Conservation (phyloP, 1,284 basidiomycete genomes). For the Bondarzewia mesenterica region DNA sequence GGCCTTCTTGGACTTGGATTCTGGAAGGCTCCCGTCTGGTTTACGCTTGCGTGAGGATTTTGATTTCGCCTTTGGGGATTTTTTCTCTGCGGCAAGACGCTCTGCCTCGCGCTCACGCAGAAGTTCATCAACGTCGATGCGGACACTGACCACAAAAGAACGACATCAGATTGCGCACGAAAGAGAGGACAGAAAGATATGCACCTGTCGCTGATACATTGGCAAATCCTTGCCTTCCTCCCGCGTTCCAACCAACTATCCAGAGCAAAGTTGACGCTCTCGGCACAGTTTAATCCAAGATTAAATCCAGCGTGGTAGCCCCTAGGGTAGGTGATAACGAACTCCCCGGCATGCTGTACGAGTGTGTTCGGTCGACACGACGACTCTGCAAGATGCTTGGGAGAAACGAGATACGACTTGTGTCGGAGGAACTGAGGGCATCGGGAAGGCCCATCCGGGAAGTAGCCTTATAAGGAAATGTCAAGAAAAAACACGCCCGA, state of each 20-base stretch:
- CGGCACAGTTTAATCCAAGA: slow-evolving; percentile 94
- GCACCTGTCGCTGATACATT: slow-evolving; percentile 81
- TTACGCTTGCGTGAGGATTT: slow-evolving; percentile 29
- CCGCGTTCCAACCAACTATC: slow-evolving; percentile 93
- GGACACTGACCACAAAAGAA: slow-evolving; percentile 49
- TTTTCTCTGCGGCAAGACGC: slow-evolving; percentile 13
- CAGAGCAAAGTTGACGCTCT: slow-evolving; percentile 96
- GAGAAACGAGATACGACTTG: slow-evolving; percentile 94
- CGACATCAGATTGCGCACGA: background rate
- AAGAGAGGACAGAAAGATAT: background rate
- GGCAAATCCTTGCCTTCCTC: slow-evolving; percentile 72
- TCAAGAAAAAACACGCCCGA: background rate
- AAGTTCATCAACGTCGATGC: slow-evolving; percentile 84
- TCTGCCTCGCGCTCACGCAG: slow-evolving; percentile 55
- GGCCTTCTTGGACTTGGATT: slow-evolving; percentile 28
- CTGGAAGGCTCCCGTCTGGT: slow-evolving; percentile 15
- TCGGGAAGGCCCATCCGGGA: slow-evolving; percentile 75
- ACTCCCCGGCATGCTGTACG: slow-evolving; percentile 89
- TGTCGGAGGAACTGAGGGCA: slow-evolving; percentile 95
- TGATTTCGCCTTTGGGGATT: slow-evolving; percentile 12
- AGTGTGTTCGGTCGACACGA: slow-evolving; percentile 83
- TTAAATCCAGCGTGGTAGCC: slow-evolving; percentile 98
- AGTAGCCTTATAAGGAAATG: slow-evolving; percentile 53
- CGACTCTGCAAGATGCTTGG: slow-evolving; percentile 71
- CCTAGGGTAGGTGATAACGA: slow-evolving; percentile 91